These are phyloP conservation scores for Ophiostoma triangulosporum DNA, from an alignment of 2,329 filamentous ascomycete species.

Conservation along the genomic window DNA sequence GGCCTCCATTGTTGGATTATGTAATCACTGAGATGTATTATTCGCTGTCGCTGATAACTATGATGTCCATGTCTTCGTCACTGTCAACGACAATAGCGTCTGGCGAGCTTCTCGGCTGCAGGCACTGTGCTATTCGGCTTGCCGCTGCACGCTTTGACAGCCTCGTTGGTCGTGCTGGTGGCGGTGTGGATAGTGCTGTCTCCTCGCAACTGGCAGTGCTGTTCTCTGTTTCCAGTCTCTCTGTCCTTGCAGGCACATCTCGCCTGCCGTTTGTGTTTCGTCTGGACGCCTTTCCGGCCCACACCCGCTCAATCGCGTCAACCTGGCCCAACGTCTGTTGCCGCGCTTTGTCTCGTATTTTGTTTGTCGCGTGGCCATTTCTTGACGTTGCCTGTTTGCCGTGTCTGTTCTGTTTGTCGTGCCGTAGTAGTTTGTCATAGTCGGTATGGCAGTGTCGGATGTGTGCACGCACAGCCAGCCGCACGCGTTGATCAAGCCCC, in stretches of 20 bases:
- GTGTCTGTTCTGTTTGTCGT: not conserved
- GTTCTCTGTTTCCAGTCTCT: not conserved
- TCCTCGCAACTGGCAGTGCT: not conserved
- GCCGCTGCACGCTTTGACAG: not conserved
- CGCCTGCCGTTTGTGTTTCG: not conserved
- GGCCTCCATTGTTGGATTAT: no score
- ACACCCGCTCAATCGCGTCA: conserved; percentile 3
- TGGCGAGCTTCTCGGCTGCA: not conserved
- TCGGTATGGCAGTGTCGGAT: conserved; percentile 33
- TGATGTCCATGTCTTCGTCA: not conserved
- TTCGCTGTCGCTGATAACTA: not conserved
- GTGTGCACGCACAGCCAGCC: conserved; percentile 34
- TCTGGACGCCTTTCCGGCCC: not conserved
- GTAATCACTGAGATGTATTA: not conserved
- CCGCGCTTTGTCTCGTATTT: conserved; percentile 14
- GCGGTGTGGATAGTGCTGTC: not conserved
- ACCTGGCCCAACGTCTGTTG: conserved; percentile 7
- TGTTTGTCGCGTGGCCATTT: not conserved
- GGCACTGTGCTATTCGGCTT: not conserved
- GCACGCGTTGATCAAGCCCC: conserved; percentile 25
- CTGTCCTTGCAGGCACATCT: not conserved
- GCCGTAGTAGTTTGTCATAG: conserved; percentile 29
- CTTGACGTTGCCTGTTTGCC: not conserved
- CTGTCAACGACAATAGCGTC: conserved; percentile 4
- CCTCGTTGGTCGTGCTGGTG: not conserved